Evolutionary conservation across 1,284 basidiomycete species (phyloP), one percentile per base, ranked within the genome.

Genomic region (Leccinum variabile): DNA sequence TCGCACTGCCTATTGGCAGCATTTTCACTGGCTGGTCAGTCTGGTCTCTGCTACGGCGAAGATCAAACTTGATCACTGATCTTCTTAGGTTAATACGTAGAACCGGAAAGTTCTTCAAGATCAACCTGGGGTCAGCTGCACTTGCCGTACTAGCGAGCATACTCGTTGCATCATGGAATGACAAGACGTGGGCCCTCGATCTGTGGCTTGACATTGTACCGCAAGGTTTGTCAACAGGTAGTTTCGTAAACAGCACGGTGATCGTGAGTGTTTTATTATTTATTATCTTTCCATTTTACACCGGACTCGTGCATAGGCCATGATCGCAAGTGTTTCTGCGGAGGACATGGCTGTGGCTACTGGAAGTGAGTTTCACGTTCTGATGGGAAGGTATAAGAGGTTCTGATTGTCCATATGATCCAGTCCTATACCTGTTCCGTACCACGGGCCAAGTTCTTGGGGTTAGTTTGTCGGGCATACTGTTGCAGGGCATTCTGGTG

Each of bases 361-460:
- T 25, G 46, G 46, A 49, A 14, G 49, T 50, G 14, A 50, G 49
- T 50, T 49, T 28, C n/a, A 46, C 10, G 3, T 46, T 22, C 5
- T 46, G 18, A 22, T 22, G 44, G n/a, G 16, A 18, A 0, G 5
- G n/a, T 44, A 46, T 16, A 8, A 41, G 6, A 41, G 6, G 6
- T 22, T 22, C 11, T 3, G 44, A 46, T 55, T 60, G 39, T 13
- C 44, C 10, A 8, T 49, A 13, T 3, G 10, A 49, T 63, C 41
- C 69, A 95, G 93, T 95, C 68, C 92, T 92, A 32, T 96, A 96
- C 77, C 80, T 95, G 58, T 95, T 94, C 79, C 82, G 94, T 22
- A 22, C 18, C 68, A 95, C 92, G 9, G 94, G 94, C 14, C 94
- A 96, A 78, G 94, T 95, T 22, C 82, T 96, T 49, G 94, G 94